phyloP scores from a whole-genome alignment of 164 flowering plant genomes.

The Brasenia schreberi region DNA sequence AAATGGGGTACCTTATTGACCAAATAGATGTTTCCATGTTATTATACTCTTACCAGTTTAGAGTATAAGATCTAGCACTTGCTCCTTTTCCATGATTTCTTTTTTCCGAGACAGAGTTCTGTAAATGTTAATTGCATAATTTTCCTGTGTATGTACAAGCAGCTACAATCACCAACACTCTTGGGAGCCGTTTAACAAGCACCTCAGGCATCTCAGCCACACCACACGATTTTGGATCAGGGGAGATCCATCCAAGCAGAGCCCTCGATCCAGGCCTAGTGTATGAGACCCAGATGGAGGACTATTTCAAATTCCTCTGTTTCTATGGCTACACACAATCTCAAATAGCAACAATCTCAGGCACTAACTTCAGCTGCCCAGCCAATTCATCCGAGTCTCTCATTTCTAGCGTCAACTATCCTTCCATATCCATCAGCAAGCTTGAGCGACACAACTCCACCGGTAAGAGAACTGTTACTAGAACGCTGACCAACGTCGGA shows the following conservation, averaged over 20 bases:
- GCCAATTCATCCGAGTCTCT: slow-evolving; percentile 22
- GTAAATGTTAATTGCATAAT: no score
- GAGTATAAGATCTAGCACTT: no score
- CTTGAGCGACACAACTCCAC: slow-evolving; percentile 11
- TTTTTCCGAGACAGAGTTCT: no score
- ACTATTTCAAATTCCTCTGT: slow-evolving; percentile 56
- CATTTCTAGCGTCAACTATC: slow-evolving; percentile 61
- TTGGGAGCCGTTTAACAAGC: slow-evolving; percentile 34
- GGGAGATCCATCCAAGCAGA: slow-evolving; percentile 53
- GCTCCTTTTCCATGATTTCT: no score
- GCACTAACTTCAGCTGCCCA: slow-evolving; percentile 47
- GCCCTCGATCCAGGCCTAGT: slow-evolving; percentile 75
- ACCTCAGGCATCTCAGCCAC: slow-evolving; percentile 30
- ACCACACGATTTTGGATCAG: slow-evolving; percentile 63
- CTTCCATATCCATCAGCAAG: slow-evolving; percentile 57
- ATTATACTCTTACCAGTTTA: no score
- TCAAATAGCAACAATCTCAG: slow-evolving; percentile 30
- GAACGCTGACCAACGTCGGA: slow-evolving; percentile 61
- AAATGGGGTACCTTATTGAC: no score
- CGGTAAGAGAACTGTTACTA: slow-evolving; percentile 11
- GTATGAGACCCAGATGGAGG: slow-evolving; percentile 41
- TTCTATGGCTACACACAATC: slow-evolving; percentile 42
- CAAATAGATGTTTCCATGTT: no score
- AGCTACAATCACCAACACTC: slow-evolving; percentile 47
- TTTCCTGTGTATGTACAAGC: slow-evolving; percentile 6